Conservation (phyloP, 176 grass and related monocot genomes). For the Carex myosuroides region DNA sequence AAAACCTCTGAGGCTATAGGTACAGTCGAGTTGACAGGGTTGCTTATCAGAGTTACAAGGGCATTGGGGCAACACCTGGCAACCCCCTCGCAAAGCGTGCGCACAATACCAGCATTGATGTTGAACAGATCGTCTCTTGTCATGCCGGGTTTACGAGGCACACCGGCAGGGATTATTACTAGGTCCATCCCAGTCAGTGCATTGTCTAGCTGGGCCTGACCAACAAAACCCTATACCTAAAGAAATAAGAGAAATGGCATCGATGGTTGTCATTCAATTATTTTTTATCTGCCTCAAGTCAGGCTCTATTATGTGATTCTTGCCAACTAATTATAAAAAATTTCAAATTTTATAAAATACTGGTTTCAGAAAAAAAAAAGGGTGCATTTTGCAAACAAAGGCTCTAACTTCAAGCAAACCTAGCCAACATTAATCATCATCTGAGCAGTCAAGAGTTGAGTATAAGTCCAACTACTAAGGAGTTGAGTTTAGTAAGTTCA, state of each 20-base stretch:
- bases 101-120: conserved; percentile 88
- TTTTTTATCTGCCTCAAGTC: background rate
- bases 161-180: conserved; percentile 81
- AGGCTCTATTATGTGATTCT: background rate
- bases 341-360: background rate
- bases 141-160: conserved; percentile 91
- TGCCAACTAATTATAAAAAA: background rate
- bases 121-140: conserved; percentile 95
- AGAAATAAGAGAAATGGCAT: conserved; percentile 15
- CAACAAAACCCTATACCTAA: conserved; percentile 79
- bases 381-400: background rate
- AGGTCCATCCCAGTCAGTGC: conserved; percentile 84
- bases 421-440: too few species aligned
- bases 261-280: background rate
- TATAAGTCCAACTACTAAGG: too few species aligned
- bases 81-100: conserved; percentile 73
- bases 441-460: too few species aligned
- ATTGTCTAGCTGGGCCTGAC: conserved; percentile 65
- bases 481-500: too few species aligned
- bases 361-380: background rate
- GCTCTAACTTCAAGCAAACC: too few species aligned
- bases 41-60: conserved; percentile 89
- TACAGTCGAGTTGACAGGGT: conserved; percentile 88
- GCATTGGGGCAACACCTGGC: conserved; percentile 73
- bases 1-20: conserved; percentile 86